Percentiles rank a stretch among this genome's conserved stretches.
Conservation (phyloP, 1,284 basidiomycete species). For the Ustilago lituana region DNA sequence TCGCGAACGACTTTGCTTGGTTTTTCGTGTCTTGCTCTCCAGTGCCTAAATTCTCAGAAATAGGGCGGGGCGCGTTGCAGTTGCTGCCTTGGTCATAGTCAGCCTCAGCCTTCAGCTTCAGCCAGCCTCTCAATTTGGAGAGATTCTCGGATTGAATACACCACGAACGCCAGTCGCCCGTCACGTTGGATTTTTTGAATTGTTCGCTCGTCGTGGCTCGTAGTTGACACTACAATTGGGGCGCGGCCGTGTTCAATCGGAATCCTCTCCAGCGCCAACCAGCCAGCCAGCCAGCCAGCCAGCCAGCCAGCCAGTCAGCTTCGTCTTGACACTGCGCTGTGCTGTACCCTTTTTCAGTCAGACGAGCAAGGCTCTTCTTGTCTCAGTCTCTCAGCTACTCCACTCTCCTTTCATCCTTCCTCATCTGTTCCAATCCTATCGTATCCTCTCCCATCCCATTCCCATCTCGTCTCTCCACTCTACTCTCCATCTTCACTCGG, state of each 20-base stretch:
- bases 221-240: constrained; percentile 14
- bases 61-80: constrained; percentile 8
- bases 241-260: constrained; percentile 22
- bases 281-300: no score
- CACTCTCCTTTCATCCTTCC: constrained; percentile 5
- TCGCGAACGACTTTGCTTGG: constrained; percentile 4
- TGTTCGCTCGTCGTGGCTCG: constrained; percentile 26
- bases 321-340: no score
- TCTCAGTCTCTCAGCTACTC: constrained; percentile 1
- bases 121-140: not conserved
- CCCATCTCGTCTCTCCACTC: constrained; percentile 1
- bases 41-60: not conserved
- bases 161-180: constrained; percentile 40
- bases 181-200: constrained; percentile 27
- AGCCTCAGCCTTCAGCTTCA: not conserved
- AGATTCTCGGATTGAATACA: constrained; percentile 1
- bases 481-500: not conserved
- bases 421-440: no score
- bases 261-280: no score
- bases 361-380: constrained; percentile 11
- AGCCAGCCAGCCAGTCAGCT: no score
- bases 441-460: no score
- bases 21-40: constrained; percentile 11
- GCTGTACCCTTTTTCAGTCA: no score
- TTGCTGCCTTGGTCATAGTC: constrained; percentile 21